Evolutionary conservation across 2,329 filamentous ascomycete genomes (phyloP).

Genomic region (Chaetomiaceae sp.): DNA sequence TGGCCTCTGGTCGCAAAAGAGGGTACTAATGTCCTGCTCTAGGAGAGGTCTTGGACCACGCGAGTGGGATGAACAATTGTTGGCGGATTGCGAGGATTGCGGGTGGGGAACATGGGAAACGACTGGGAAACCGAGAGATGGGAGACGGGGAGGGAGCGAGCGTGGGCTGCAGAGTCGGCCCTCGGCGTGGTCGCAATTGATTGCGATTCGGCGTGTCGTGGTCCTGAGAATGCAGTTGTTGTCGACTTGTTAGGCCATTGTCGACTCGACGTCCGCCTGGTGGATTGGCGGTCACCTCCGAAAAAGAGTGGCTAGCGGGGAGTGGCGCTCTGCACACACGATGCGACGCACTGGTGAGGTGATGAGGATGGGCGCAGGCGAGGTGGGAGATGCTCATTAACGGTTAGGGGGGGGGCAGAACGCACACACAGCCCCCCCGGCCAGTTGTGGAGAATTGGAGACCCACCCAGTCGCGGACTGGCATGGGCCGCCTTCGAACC

Average conservation of each 20-base stretch:
- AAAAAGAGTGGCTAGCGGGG: slow-evolving; percentile 12
- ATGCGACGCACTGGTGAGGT: slow-evolving; percentile 17
- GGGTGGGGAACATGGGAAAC: slow-evolving; percentile 18
- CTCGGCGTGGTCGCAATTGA: background rate
- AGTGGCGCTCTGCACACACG: slow-evolving; percentile 10
- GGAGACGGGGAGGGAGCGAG: slow-evolving; percentile 12
- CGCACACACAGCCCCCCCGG: no score
- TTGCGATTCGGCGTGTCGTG: slow-evolving; percentile 1
- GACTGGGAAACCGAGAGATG: background rate
- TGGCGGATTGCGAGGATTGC: background rate
- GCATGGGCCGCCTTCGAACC: background rate
- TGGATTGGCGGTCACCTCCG: slow-evolving; percentile 7
- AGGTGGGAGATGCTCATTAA: slow-evolving; percentile 11
- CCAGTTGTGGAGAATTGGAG: slow-evolving; percentile 5
- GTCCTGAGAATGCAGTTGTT: background rate
- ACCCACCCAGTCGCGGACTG: no score
- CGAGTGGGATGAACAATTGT: background rate
- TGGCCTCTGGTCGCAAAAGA: background rate
- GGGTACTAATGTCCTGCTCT: slow-evolving; percentile 1
- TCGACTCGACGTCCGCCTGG: background rate
- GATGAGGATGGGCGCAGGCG: slow-evolving; percentile 2
- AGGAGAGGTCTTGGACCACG: background rate
- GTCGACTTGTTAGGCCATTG: slow-evolving; percentile 9
- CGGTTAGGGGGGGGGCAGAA: no score
- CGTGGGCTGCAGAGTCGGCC: slow-evolving; percentile 1